These are phyloP conservation scores for Spergularia marina DNA, from an alignment of 148 eudicot species.

Conservation along the genomic window DNA sequence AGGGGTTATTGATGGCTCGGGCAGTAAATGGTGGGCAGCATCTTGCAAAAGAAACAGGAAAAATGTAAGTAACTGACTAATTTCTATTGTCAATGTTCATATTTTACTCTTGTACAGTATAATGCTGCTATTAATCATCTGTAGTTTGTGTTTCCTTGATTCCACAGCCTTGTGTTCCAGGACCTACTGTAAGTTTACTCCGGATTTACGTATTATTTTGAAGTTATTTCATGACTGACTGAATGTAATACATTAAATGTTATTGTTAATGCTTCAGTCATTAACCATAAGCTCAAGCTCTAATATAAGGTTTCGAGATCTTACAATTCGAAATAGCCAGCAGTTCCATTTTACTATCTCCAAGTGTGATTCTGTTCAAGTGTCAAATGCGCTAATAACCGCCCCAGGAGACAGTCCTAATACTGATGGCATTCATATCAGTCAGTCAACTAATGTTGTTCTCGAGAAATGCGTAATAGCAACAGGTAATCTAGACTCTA, in stretches of 20 bases:
- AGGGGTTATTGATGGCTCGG: slow-evolving; percentile 96
- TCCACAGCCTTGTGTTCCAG: slow-evolving; percentile 79
- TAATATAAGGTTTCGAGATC: slow-evolving; percentile 63
- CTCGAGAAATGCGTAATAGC: slow-evolving; percentile 77
- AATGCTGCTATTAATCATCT: slow-evolving; percentile 5
- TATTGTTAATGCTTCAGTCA: slow-evolving; percentile 49
- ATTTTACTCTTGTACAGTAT: not conserved
- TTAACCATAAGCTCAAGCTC: slow-evolving; percentile 69
- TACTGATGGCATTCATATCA: slow-evolving; percentile 96
- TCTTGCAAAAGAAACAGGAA: slow-evolving; percentile 93
- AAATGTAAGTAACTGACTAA: slow-evolving; percentile 59
- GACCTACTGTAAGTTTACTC: slow-evolving; percentile 71
- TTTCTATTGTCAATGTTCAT: not conserved
- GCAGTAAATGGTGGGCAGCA: slow-evolving; percentile 98
- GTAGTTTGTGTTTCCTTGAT: slow-evolving; percentile 18
- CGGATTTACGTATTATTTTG: not conserved
- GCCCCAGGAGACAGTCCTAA: slow-evolving; percentile 96
- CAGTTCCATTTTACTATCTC: slow-evolving; percentile 85
- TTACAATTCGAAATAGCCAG: slow-evolving; percentile 78
- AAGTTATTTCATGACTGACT: not conserved
- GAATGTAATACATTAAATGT: slow-evolving; percentile 4
- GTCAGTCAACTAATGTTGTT: slow-evolving; percentile 65
- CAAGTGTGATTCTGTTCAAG: slow-evolving; percentile 54
- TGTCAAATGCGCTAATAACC: slow-evolving; percentile 53
- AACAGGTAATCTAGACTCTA: slow-evolving; percentile 50